These are phyloP conservation scores for Knoxia roxburghii DNA, from an alignment of 257 asterid species.

Conservation along the genomic window DNA sequence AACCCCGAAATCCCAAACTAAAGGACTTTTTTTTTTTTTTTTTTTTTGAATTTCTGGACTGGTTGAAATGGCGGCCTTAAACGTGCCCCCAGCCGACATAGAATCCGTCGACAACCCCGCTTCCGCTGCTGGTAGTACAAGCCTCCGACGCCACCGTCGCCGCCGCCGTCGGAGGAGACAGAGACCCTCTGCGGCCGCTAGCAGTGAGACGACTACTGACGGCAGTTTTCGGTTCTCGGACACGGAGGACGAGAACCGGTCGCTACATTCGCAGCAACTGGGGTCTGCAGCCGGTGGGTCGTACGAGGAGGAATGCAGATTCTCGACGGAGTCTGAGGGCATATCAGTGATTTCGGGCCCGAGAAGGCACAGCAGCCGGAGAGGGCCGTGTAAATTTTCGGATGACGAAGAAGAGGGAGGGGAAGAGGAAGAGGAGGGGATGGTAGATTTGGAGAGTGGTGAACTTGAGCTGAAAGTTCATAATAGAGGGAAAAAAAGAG, in stretches of 20 bases:
- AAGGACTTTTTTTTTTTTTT: background rate
- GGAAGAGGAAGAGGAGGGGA: slow-evolving; percentile 20
- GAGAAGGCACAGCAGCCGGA: slow-evolving; percentile 16
- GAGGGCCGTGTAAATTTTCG: slow-evolving; percentile 22
- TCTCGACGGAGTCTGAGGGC: slow-evolving; percentile 27
- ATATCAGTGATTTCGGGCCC: slow-evolving; percentile 18
- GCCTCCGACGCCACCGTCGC: slow-evolving; percentile 28
- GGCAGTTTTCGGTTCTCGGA: slow-evolving; percentile 46
- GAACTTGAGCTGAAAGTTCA: slow-evolving; percentile 35
- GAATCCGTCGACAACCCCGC: slow-evolving; percentile 19
- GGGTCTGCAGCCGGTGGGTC: slow-evolving; percentile 21
- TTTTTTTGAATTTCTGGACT: background rate
- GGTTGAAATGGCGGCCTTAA: slow-evolving; percentile 23
- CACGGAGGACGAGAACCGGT: slow-evolving; percentile 31
- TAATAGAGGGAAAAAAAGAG: slow-evolving; percentile 21
- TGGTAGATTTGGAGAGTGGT: slow-evolving; percentile 45
- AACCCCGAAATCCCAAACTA: background rate
- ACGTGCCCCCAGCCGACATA: slow-evolving; percentile 20
- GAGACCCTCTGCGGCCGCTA: slow-evolving; percentile 28
- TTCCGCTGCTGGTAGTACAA: slow-evolving; percentile 8
- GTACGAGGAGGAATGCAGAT: slow-evolving; percentile 26
- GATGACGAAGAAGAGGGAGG: slow-evolving; percentile 8
- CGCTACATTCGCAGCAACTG: slow-evolving; percentile 25
- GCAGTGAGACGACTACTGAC: slow-evolving; percentile 48
- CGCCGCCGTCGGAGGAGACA: slow-evolving; percentile 29